A percentile compares a stretch with the other conserved stretches of the same genome.
These are phyloP conservation scores for Diaporthe nobilis DNA, from an alignment of 2,329 filamentous ascomycete genomes.

Conservation along the genomic window DNA sequence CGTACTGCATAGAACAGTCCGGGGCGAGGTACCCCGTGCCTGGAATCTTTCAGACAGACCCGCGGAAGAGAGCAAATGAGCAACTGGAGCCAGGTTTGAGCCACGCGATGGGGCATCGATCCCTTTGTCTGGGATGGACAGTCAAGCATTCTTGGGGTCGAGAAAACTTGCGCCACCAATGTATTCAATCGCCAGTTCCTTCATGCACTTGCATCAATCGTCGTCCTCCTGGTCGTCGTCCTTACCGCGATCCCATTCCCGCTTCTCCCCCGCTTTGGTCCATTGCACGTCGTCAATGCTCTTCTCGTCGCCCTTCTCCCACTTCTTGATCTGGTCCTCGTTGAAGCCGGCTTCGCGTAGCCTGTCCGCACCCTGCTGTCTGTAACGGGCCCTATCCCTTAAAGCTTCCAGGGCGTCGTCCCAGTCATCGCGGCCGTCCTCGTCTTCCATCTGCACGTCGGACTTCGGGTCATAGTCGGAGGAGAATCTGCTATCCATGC, in stretches of 20 bases:
- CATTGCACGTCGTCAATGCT: slow-evolving; percentile 79
- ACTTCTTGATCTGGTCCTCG: slow-evolving; percentile 80
- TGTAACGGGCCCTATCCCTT: slow-evolving; percentile 84
- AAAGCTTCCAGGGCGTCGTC: slow-evolving; percentile 83
- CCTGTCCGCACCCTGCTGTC: slow-evolving; percentile 80
- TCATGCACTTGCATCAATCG: background rate
- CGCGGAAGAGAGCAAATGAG: background rate
- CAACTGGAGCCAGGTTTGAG: background rate
- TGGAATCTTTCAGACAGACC: background rate
- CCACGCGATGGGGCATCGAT: background rate
- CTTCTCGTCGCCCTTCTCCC: slow-evolving; percentile 74
- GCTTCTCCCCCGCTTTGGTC: slow-evolving; percentile 76
- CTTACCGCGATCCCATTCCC: slow-evolving; percentile 74
- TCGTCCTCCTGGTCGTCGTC: slow-evolving; percentile 41
- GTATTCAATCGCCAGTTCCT: background rate
- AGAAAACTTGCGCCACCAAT: background rate
- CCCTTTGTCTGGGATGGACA: background rate
- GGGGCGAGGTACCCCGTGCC: no score
- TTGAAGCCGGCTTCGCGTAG: slow-evolving; percentile 84
- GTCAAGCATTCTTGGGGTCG: background rate
- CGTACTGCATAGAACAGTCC: background rate
- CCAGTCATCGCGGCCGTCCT: slow-evolving; percentile 76
- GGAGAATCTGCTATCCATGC: slow-evolving; percentile 87
- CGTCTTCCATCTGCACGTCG: slow-evolving; percentile 68
- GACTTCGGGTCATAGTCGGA: slow-evolving; percentile 70